Conservation (phyloP, 768 basidiomycete genomes). For the Pisolithus albus region DNA sequence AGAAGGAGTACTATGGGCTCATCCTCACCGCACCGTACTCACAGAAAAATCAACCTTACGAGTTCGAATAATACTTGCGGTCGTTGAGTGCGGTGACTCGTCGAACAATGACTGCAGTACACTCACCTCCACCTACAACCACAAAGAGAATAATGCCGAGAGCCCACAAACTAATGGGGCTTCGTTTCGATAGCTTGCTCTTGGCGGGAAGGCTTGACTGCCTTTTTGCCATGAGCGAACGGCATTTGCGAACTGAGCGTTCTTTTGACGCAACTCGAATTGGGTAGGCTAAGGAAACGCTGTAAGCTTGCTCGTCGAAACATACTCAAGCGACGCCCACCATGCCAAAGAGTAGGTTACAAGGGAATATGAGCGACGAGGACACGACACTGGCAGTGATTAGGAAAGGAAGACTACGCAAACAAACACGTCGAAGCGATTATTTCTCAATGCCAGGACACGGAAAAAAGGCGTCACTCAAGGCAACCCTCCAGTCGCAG, state of each 20-base stretch:
- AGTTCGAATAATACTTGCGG: slow-evolving; percentile 62
- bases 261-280: slow-evolving; percentile 76
- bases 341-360: slow-evolving; percentile 18
- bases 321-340: slow-evolving; percentile 13
- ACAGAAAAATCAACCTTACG: slow-evolving; percentile 59
- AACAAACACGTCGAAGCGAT: slow-evolving; percentile 16
- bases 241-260: slow-evolving; percentile 72
- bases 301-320: background rate
- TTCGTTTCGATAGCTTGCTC: slow-evolving; percentile 64
- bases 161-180: slow-evolving; percentile 71
- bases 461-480: slow-evolving; percentile 52
- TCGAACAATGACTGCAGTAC: background rate
- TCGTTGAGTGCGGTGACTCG: slow-evolving; percentile 3
- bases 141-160: slow-evolving; percentile 71
- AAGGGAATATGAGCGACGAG: slow-evolving; percentile 27
- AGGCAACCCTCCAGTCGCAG: slow-evolving; percentile 61
- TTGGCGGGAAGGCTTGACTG: slow-evolving; percentile 63
- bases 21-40: slow-evolving; percentile 12
- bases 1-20: no score
- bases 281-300: slow-evolving; percentile 53
- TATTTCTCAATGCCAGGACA: slow-evolving; percentile 25
- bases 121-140: slow-evolving; percentile 70
- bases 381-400: background rate
- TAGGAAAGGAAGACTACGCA: slow-evolving; percentile 12
- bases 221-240: slow-evolving; percentile 71